A percentile compares a stretch with the other conserved stretches of the same genome.
Evolutionary conservation across 2,329 filamentous ascomycete genomes (phyloP).

Genomic region (Ophiobolus disseminans): DNA sequence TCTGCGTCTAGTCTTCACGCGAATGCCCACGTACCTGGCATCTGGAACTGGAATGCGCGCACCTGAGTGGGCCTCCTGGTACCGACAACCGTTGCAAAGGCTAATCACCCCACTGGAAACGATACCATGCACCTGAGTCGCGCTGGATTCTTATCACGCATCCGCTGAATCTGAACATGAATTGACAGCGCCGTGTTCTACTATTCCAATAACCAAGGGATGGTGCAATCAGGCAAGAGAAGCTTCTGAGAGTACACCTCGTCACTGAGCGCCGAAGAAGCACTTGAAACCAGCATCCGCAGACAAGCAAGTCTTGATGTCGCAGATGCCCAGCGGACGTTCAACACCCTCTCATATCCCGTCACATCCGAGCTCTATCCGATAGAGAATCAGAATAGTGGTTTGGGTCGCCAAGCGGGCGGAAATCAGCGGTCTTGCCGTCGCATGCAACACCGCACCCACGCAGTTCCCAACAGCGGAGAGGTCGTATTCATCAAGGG

Average conservation of each 20-base stretch:
- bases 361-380: too few relatives aligned
- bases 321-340: not conserved
- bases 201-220: too few relatives aligned
- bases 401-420: slow-evolving; percentile 6
- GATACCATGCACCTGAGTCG: not conserved
- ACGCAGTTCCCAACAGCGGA: not conserved
- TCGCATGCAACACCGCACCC: not conserved
- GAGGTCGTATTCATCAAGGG: not conserved
- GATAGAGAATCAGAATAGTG: not conserved
- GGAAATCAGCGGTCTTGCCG: slow-evolving; percentile 12
- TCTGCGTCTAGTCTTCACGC: too few relatives aligned
- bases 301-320: slow-evolving; percentile 1
- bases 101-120: too few relatives aligned
- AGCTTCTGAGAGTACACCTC: not conserved
- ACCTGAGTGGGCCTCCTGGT: too few relatives aligned
- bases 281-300: not conserved
- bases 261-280: too few relatives aligned
- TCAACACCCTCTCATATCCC: too few relatives aligned
- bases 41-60: slow-evolving; percentile 8
- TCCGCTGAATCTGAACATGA: not conserved
- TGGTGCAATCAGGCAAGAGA: too few relatives aligned
- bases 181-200: too few relatives aligned
- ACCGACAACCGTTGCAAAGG: too few relatives aligned
- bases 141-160: not conserved
- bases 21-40: slow-evolving; percentile 18